A percentile compares a stretch with the other conserved stretches of the same genome.
Conservation (phyloP, 108 stramenopile genomes). For the Fistulifera pelliculosa region DNA sequence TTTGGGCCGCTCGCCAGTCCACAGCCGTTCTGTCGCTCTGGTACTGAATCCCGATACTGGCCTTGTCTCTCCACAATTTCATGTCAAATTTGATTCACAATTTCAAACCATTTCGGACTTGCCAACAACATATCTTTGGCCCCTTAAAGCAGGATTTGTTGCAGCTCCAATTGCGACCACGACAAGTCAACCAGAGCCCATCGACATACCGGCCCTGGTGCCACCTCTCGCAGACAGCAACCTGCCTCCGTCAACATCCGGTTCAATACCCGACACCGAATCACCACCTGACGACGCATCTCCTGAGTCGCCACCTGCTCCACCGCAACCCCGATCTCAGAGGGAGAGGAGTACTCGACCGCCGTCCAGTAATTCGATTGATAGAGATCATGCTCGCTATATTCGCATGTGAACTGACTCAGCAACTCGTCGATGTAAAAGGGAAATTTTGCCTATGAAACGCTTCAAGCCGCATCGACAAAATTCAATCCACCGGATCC, state of each 20-base stretch:
- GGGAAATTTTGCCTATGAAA: constrained; percentile 5
- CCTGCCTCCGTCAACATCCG: no score
- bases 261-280: no score
- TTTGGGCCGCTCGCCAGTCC: constrained; percentile 25
- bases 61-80: constrained; percentile 33
- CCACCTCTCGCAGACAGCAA: no score
- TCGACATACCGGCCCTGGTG: no score
- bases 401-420: neutral
- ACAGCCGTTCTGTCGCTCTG: constrained; percentile 22
- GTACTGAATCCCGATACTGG: constrained; percentile 26
- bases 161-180: no score
- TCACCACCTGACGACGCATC: no score
- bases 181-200: no score
- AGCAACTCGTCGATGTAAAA: neutral
- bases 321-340: no score
- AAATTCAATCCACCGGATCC: constrained; percentile 2
- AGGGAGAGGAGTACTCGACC: no score
- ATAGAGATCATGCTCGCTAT: constrained; percentile 4
- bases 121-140: neutral
- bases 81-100: constrained; percentile 16
- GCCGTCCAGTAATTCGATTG: neutral
- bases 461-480: constrained; percentile 2
- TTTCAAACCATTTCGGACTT: constrained; percentile 22
- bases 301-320: no score
- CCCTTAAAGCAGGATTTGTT: constrained; percentile 4